Percentiles rank a stretch among this genome's conserved stretches.
Evolutionary conservation across 2,329 filamentous ascomycete genomes (phyloP).

Genomic region (Zalaria sp.): DNA sequence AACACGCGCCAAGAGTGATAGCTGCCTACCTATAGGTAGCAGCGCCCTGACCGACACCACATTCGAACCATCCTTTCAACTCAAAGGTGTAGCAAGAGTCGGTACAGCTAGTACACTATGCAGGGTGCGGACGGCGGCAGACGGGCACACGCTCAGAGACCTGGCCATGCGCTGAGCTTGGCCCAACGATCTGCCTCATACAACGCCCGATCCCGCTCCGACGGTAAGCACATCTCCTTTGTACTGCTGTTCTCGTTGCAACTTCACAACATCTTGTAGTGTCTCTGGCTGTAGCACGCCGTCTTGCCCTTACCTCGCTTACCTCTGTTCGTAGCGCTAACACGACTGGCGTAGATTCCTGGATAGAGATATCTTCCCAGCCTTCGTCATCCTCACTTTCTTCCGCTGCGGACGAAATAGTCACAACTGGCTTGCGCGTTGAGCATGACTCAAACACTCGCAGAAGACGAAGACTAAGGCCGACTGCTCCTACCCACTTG

Average conservation of each 20-base stretch:
- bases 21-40: too few relatives aligned
- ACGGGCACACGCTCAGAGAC: constrained; percentile 3
- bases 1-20: too few relatives aligned
- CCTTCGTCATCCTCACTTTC: constrained; percentile 89
- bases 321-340: constrained; percentile 1
- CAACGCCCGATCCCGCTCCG: constrained; percentile 8
- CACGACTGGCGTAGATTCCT: constrained; percentile 56
- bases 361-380: constrained; percentile 87
- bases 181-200: constrained; percentile 15
- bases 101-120: background rate
- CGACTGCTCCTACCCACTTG: constrained; percentile 25
- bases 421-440: constrained; percentile 74
- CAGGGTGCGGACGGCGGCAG: background rate
- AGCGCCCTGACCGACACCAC: too few relatives aligned
- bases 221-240: constrained; percentile 3
- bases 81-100: too few relatives aligned
- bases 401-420: constrained; percentile 71
- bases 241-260: background rate
- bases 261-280: too few relatives aligned
- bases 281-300: too few relatives aligned
- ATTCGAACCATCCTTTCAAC: too few relatives aligned
- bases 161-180: constrained; percentile 13
- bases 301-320: too few relatives aligned
- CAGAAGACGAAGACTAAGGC: constrained; percentile 34
- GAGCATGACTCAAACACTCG: constrained; percentile 50